Evolutionary conservation across 2,329 filamentous ascomycete genomes (phyloP).

Genomic region (Colletotrichum liriopes): DNA sequence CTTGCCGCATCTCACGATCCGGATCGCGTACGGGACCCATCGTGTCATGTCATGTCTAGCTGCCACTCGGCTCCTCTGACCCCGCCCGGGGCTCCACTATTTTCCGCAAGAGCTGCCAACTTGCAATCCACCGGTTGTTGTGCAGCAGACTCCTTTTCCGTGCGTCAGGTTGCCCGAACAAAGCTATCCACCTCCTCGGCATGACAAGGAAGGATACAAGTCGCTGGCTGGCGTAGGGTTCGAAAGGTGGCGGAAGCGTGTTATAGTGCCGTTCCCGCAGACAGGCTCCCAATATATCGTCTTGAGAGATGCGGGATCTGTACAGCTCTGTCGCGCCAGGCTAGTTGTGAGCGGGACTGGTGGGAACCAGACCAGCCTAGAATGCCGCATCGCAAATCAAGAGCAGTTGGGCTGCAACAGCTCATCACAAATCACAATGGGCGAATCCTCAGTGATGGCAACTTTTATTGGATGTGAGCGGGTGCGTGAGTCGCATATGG

Average conservation of each 20-base stretch:
- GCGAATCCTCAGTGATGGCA: not conserved
- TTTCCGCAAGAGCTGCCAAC: not conserved
- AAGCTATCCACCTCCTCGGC: not conserved
- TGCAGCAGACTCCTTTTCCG: constrained; percentile 13
- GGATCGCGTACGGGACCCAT: not conserved
- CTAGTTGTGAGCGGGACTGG: not conserved
- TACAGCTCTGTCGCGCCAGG: not conserved
- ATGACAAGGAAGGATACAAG: not conserved
- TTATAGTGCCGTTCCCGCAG: not conserved
- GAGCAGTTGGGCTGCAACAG: not conserved
- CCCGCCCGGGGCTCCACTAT: constrained; percentile 10
- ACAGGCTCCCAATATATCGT: not conserved
- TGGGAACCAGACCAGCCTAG: not conserved
- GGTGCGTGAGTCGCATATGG: not conserved
- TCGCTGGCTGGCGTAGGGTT: not conserved
- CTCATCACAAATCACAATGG: constrained; percentile 3
- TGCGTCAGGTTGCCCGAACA: not conserved
- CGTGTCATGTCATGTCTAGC: constrained; percentile 34
- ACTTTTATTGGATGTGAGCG: not conserved
- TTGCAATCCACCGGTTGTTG: not conserved
- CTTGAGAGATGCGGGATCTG: not conserved
- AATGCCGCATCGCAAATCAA: constrained; percentile 13
- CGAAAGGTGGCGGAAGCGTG: not conserved
- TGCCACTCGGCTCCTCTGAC: not conserved
- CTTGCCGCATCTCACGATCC: constrained; percentile 11